Conservation (phyloP, 129 eudicot genomes). For the Deinandra increscens region DNA sequence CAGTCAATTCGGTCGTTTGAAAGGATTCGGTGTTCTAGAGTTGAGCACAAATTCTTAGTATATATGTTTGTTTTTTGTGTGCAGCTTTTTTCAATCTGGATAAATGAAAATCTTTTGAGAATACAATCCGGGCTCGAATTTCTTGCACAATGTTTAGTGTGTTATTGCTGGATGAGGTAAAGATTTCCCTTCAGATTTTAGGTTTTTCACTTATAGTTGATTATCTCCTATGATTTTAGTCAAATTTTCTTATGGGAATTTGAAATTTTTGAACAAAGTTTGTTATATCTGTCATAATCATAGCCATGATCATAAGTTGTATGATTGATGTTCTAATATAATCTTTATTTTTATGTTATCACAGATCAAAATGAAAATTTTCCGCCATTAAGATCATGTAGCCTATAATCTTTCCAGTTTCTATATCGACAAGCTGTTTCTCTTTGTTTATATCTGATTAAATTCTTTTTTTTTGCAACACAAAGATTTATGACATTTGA, state of each 20-base stretch:
- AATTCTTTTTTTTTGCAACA: constrained; percentile 48
- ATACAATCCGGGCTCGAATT: constrained; percentile 61
- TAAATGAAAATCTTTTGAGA: constrained; percentile 51
- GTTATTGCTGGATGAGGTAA: constrained; percentile 68
- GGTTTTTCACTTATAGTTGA: background rate
- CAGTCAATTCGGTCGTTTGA: no score
- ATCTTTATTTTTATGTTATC: background rate
- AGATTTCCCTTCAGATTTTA: background rate
- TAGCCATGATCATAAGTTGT: background rate
- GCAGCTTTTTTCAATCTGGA: no score
- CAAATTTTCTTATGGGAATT: background rate
- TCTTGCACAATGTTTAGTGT: constrained; percentile 51
- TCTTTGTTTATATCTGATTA: constrained; percentile 25
- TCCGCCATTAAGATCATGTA: constrained; percentile 68
- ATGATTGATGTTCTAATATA: background rate
- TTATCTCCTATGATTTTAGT: background rate
- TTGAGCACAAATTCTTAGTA: no score
- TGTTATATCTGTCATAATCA: background rate
- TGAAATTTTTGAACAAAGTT: background rate
- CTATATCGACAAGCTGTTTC: background rate
- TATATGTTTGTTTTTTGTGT: no score
- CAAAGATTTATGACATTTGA: no score
- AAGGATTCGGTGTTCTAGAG: no score
- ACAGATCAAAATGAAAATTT: constrained; percentile 79
- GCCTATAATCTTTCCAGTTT: constrained; percentile 3